Evolutionary conservation across 1,284 basidiomycete species (phyloP), one percentile per base, ranked within the genome.

Genomic region (Exobasidium rhododendri): DNA sequence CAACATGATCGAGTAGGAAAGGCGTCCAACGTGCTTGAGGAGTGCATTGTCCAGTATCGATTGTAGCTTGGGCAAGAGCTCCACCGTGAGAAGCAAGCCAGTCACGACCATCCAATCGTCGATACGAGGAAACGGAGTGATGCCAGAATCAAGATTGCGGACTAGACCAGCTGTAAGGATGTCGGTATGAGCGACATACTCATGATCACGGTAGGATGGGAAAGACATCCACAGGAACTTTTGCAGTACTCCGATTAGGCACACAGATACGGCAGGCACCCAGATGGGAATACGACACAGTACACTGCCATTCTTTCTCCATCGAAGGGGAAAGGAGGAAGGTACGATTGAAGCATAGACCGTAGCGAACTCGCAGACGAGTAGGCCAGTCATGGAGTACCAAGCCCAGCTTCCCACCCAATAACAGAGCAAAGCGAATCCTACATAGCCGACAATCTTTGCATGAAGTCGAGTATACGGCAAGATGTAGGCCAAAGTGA

Each of bases 341-440:
- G 61, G 65, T 3, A 64, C 29, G 0, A 69, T 31, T 26, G 64
- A 65, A 2, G 61, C 52, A 52, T 74, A 73, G 10, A 68, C 62
- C 1, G 66, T 56, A 4, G 56, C 49, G 57, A 67, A 66, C 51
- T 74, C 72, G 29, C 69, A 70, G 4, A 74, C 13, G 22, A 66
- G 20, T 14, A 74, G 55, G 1, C 70, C 72, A 20, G 70, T 74
- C 20, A 74, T 59, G 13, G 70, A 67, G 60, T 71, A 73, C 69
- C 71, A 74, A 11, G 65, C 68, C 53, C 61, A 74, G 1, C 61
- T n/a, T 0, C 72, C 72, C 13, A 74, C 64, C 72, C 70, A 74
- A 11, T 63, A 72, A n/a, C 70, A 69, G 4, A 63, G 60, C n/a
- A 69, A 46, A 35, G 66, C 65, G 40, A 74, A 58, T 51, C 64